Evolutionary conservation across 768 basidiomycete genomes (phyloP), one percentile per base, ranked within the genome.

Genomic region (Coprinopsis strossmayeri): DNA sequence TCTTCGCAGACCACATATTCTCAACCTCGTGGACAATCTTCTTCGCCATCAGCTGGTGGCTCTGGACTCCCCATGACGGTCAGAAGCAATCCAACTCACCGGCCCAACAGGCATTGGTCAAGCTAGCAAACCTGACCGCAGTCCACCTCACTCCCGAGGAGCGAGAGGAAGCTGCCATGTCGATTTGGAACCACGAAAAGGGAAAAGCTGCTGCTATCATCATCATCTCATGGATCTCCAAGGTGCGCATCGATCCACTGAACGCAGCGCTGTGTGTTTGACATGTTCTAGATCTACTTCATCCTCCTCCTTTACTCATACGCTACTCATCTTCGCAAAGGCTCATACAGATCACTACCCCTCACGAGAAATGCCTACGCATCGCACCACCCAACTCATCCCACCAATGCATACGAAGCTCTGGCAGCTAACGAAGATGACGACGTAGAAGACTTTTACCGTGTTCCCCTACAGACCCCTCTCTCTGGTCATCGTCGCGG

Each of bases 11-110:
- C 66, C 94, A 99, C 65, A 64, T 96, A 49, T 69, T 99, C 52
- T 86, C 84, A 13, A 92, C 94, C 1, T 69, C 84, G 0, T 97
- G 91, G 87, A 94, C 92, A n/a, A 74, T 87, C 34, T 88, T 89
- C 60, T 98, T 99, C 54, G 88, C 83, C 32, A 76, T 91, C 18
- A 69, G 76, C 34, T 99, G 94, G 95, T 99, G 91, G 86, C 66
- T 80, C 27, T 87, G 87, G 68, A 87, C 82, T 1, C 87, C 93
- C 0, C 96, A 99, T 61, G 93, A 99, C 57, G 96, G 96, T 3
- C 74, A 73, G 20, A 79, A 82, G 1, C 77, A 80, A 27, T 77
- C 78, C 53, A 90, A 95, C 63, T 97, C 93, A 1, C 73, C 76
- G 24, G 95, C 96, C 9, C 96, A 99, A 66, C 69, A 89, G 61